These are phyloP conservation scores for Termitomyces sp. DNA, from an alignment of 768 basidiomycete species.

Conservation along the genomic window DNA sequence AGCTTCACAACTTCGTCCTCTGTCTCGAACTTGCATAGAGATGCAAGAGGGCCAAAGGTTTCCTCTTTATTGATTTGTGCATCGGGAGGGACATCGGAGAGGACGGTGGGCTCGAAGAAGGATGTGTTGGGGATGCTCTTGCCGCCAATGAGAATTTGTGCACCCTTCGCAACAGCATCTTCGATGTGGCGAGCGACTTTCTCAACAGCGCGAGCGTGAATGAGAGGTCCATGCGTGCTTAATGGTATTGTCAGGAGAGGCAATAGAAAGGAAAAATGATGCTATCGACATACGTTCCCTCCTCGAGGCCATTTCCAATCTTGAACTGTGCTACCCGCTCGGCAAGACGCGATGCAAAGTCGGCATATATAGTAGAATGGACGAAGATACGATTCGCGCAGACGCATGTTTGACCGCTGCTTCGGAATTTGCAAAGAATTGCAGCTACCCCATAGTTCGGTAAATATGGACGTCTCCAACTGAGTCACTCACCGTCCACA, in stretches of 20 bases:
- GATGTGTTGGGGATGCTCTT: slow-evolving; percentile 55
- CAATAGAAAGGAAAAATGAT: not conserved
- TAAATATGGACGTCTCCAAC: not conserved
- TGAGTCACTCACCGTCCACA: slow-evolving; percentile 60
- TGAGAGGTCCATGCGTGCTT: slow-evolving; percentile 88
- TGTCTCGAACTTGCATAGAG: slow-evolving; percentile 85
- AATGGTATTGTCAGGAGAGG: not conserved
- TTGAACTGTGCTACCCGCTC: slow-evolving; percentile 83
- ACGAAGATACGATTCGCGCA: slow-evolving; percentile 93
- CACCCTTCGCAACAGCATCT: slow-evolving; percentile 84
- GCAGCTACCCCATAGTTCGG: slow-evolving; percentile 45
- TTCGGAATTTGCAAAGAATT: slow-evolving; percentile 76
- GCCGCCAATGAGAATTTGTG: slow-evolving; percentile 89
- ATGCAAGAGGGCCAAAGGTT: slow-evolving; percentile 93
- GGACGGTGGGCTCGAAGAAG: slow-evolving; percentile 88
- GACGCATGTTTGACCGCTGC: slow-evolving; percentile 80
- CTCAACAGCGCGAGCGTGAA: slow-evolving; percentile 80
- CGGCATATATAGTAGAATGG: slow-evolving; percentile 87
- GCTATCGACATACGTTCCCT: slow-evolving; percentile 56
- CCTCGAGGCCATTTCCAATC: slow-evolving; percentile 84
- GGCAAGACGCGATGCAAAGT: slow-evolving; percentile 85
- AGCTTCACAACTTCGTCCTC: slow-evolving; percentile 89
- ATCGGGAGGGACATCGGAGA: slow-evolving; percentile 73
- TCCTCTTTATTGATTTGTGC: slow-evolving; percentile 78
- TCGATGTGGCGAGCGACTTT: slow-evolving; percentile 87